These are phyloP conservation scores for Microstroma glucosiphilum DNA, from an alignment of 1,284 basidiomycete species.

Conservation along the genomic window DNA sequence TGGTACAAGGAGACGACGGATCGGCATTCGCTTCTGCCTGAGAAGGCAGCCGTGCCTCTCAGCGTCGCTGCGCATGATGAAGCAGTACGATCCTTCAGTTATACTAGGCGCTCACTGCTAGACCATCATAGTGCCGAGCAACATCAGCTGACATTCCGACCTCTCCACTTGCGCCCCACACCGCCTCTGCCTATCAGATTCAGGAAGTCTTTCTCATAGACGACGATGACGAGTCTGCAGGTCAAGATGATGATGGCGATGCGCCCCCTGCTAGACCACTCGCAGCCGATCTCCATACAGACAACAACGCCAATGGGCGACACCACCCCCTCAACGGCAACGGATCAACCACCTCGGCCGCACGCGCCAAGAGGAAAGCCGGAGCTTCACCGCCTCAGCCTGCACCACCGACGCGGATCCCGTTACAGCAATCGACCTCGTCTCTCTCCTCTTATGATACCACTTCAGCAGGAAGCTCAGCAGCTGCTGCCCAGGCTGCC, in stretches of 20 bases:
- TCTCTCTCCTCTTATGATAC: neutral
- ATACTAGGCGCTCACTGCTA: too few species aligned
- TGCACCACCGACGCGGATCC: neutral
- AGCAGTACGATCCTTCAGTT: too few species aligned
- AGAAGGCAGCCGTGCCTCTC: too few species aligned
- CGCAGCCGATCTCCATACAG: conserved; percentile 24
- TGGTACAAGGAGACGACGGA: neutral
- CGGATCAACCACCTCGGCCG: neutral
- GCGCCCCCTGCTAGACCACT: conserved; percentile 25
- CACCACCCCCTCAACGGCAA: conserved; percentile 17
- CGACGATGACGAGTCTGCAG: conserved; percentile 25
- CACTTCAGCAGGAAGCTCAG: too few species aligned
- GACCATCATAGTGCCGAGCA: too few species aligned
- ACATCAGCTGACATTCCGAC: too few species aligned
- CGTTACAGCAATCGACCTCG: neutral
- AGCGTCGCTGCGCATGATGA: too few species aligned
- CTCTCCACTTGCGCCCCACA: neutral
- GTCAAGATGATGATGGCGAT: conserved; percentile 22
- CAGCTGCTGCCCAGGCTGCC: neutral
- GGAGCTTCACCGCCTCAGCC: neutral
- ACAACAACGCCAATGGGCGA: conserved; percentile 22
- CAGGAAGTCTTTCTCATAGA: conserved; percentile 38
- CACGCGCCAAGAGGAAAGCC: neutral
- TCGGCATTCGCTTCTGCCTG: neutral
- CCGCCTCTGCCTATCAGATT: conserved; percentile 16